Evolutionary conservation across 148 eudicot genomes (phyloP).

Genomic region (Fallopia convolvulus): DNA sequence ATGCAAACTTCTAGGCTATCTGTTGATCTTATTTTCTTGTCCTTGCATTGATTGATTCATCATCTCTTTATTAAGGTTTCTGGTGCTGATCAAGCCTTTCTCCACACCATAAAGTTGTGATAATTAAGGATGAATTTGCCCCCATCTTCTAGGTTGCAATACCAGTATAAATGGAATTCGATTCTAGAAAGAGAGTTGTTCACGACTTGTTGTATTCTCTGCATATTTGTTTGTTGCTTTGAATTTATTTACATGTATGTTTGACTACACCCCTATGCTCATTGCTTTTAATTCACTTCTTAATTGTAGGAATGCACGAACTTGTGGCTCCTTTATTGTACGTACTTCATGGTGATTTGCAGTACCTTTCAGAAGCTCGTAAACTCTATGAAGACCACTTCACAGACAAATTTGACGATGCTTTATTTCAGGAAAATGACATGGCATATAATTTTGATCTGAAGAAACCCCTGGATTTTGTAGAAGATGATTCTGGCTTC

Average conservation of each 20-base stretch:
- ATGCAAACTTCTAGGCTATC: background rate
- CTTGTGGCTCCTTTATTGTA: constrained; percentile 84
- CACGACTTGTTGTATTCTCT: background rate
- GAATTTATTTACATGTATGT: background rate
- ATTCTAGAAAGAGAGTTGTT: background rate
- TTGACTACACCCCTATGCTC: background rate
- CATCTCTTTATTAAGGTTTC: background rate
- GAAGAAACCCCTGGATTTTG: constrained; percentile 38
- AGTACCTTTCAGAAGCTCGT: constrained; percentile 65
- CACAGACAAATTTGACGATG: constrained; percentile 86
- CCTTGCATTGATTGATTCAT: background rate
- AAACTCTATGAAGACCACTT: constrained; percentile 69
- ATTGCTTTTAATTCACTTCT: background rate
- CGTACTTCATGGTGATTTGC: constrained; percentile 79
- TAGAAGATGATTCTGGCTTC: constrained; percentile 33
- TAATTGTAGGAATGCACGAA: constrained; percentile 87
- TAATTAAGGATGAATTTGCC: background rate
- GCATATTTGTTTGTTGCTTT: background rate
- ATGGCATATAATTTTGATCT: constrained; percentile 57
- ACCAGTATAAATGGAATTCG: background rate
- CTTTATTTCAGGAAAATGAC: constrained; percentile 53
- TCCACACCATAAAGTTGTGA: background rate
- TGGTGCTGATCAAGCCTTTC: background rate
- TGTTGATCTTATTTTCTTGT: background rate
- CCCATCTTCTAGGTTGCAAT: background rate